These are phyloP conservation scores for Marsdenia floribunda DNA, from an alignment of 257 asterid genomes.

Conservation along the genomic window DNA sequence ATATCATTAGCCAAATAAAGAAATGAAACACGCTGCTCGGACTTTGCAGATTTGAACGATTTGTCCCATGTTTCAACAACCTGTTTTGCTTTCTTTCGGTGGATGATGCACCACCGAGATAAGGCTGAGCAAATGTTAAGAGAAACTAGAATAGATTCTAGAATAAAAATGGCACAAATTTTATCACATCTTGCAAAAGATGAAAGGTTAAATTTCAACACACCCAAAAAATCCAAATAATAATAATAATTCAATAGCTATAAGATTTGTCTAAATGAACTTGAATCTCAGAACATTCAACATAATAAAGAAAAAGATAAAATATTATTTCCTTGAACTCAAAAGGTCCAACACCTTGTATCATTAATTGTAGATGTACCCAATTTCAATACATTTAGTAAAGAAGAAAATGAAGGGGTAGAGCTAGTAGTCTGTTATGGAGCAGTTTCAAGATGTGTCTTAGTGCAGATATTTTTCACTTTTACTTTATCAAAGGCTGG, in stretches of 20 bases:
- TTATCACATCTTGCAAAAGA: conserved; percentile 6
- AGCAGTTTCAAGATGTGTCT: no score
- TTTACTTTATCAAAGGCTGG: background rate
- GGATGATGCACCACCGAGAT: conserved; percentile 82
- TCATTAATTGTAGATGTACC: background rate
- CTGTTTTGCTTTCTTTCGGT: conserved; percentile 84
- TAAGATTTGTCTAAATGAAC: background rate
- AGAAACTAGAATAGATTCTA: conserved; percentile 18
- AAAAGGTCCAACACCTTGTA: background rate
- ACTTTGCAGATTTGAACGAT: conserved; percentile 60
- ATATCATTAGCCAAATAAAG: conserved; percentile 85
- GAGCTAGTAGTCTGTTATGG: no score
- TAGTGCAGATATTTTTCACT: background rate
- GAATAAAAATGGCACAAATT: conserved; percentile 14
- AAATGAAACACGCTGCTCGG: conserved; percentile 74
- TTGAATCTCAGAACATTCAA: background rate
- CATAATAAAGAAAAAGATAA: background rate
- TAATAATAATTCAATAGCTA: background rate
- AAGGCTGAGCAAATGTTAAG: conserved; percentile 64
- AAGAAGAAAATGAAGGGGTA: background rate
- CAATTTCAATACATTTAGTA: background rate
- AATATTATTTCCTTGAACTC: background rate
- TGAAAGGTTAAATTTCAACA: background rate
- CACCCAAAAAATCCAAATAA: background rate
- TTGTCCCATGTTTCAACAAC: conserved; percentile 92